phyloP scores from a whole-genome alignment of 768 basidiomycete genomes.

The Cystofilobasidium ferigula region DNA sequence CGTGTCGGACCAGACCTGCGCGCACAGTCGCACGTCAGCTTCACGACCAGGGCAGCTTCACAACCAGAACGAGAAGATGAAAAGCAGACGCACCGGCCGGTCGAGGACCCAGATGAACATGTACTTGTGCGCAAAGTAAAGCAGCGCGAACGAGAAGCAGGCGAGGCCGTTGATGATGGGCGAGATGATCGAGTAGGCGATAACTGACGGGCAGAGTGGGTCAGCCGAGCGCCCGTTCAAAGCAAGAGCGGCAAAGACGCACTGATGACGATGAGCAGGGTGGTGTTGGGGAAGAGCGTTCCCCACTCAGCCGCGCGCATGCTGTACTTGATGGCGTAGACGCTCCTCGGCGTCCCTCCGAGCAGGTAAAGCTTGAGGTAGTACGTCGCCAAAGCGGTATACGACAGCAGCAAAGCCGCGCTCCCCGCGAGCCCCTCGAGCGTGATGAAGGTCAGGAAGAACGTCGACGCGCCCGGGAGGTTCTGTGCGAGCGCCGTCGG shows the following conservation, averaged over 20 bases:
- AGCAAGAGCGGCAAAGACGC: conserved; percentile 32
- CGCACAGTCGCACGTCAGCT: too few relatives aligned
- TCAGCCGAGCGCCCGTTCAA: neutral
- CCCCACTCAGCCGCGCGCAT: conserved; percentile 63
- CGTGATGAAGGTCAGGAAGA: conserved; percentile 75
- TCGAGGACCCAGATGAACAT: conserved; percentile 63
- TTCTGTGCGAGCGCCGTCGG: conserved; percentile 65
- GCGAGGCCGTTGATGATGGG: conserved; percentile 90
- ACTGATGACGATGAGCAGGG: conserved; percentile 75
- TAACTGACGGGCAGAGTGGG: conserved; percentile 22
- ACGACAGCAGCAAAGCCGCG: neutral
- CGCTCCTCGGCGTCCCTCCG: conserved; percentile 75
- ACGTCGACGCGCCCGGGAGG: conserved; percentile 71
- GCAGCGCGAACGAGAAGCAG: conserved; percentile 65
- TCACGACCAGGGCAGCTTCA: too few relatives aligned
- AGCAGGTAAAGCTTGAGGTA: conserved; percentile 80
- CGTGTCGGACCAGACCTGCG: conserved; percentile 50
- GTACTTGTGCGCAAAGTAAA: conserved; percentile 49
- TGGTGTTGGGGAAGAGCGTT: conserved; percentile 54
- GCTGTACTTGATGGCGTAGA: conserved; percentile 71
- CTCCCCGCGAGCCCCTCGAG: conserved; percentile 49
- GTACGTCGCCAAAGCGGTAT: conserved; percentile 46
- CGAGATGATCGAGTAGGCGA: conserved; percentile 69
- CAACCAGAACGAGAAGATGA: too few relatives aligned
- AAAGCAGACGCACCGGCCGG: neutral